These are phyloP conservation scores for Cydonia oblonga DNA, from an alignment of 331 rosid species.

Conservation along the genomic window DNA sequence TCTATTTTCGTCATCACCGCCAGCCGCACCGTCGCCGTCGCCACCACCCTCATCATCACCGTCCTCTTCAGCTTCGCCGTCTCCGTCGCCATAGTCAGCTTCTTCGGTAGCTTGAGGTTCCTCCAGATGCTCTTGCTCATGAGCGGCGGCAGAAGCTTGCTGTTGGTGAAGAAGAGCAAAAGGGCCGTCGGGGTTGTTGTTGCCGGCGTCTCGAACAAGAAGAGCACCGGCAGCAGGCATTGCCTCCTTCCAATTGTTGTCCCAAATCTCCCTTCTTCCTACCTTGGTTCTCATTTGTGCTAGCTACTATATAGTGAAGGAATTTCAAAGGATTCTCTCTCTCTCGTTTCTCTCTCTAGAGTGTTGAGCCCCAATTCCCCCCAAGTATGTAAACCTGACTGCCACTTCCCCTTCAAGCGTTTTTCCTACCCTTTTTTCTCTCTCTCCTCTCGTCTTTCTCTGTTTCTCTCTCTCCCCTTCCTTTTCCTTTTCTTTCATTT, in stretches of 20 bases:
- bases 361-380: conserved; percentile 1
- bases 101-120: conserved; percentile 17
- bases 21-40: conserved; percentile 17
- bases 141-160: not conserved
- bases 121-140: not conserved
- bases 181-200: not conserved
- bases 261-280: conserved; percentile 32
- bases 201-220: not conserved
- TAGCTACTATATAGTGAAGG: not conserved
- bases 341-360: not conserved
- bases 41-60: not conserved
- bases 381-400: not conserved
- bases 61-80: not conserved
- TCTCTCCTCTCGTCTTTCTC: not conserved
- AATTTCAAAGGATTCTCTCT: not conserved
- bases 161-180: not conserved
- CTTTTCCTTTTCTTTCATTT: no score
- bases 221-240: not conserved
- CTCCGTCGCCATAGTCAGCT: conserved; percentile 1
- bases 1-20: conserved; percentile 6
- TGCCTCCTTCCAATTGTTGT: conserved; percentile 23
- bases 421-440: not conserved
- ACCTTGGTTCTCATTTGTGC: conserved; percentile 33
- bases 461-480: not conserved
- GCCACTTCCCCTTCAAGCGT: conserved; percentile 1